phyloP scores from a whole-genome alignment of 192 early-diverging fungal species.

The Thoreauomyces humboldtii region DNA sequence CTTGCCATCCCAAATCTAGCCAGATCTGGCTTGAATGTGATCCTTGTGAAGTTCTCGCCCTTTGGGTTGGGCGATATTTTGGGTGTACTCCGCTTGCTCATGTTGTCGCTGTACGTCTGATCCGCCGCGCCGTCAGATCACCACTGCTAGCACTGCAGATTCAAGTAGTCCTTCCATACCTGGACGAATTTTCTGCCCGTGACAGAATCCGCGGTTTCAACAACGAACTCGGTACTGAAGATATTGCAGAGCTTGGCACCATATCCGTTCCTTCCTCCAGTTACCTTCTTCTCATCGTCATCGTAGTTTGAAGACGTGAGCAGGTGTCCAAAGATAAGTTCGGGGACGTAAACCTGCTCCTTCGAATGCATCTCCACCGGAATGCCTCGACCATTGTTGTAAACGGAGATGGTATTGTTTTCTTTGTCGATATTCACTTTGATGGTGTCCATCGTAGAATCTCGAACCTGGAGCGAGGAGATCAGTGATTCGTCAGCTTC shows the following conservation, averaged over 20 bases:
- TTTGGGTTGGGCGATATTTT: conserved; percentile 64
- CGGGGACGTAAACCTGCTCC: conserved; percentile 89
- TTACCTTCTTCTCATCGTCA: conserved; percentile 90
- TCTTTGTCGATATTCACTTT: conserved; percentile 85
- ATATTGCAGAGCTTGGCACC: conserved; percentile 93
- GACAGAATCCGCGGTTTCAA: conserved; percentile 83
- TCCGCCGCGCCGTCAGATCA: no score
- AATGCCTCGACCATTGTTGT: conserved; percentile 93
- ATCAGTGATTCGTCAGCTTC: not conserved
- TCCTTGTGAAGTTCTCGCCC: conserved; percentile 81
- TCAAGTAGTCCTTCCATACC: conserved; percentile 23
- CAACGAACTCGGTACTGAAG: conserved; percentile 88
- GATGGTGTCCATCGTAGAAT: conserved; percentile 80
- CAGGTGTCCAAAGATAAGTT: conserved; percentile 96
- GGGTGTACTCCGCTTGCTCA: conserved; percentile 74
- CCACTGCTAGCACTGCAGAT: no score
- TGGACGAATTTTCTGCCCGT: conserved; percentile 77
- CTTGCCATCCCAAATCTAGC: conserved; percentile 82
- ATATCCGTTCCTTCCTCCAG: conserved; percentile 92
- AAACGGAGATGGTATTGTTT: conserved; percentile 77
- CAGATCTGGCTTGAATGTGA: conserved; percentile 95
- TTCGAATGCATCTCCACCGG: conserved; percentile 90
- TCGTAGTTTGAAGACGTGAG: conserved; percentile 97
- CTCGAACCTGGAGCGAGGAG: conserved; percentile 64
- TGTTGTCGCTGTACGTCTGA: conserved; percentile 79